Base-by-base conservation (phyloP, 2,329 filamentous ascomycete genomes). In the Ampelomyces quisqualis region DNA sequence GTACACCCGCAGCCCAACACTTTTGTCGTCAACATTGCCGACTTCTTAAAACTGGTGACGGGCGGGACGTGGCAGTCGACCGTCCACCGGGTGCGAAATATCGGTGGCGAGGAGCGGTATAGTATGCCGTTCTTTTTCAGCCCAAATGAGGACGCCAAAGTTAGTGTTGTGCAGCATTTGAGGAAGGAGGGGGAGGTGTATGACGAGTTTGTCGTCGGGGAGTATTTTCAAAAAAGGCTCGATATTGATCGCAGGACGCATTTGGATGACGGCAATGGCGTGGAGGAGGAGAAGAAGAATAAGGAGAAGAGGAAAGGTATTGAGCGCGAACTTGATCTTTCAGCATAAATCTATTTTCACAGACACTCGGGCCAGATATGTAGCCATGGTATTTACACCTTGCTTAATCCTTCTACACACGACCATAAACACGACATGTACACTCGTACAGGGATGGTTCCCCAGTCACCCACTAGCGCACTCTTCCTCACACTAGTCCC, bases 91-190 rank as follows among this genome's bases (percentile, higher is more conserved):
- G 69, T 73, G 11, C 38, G 67, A 7, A 73, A 73, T 43, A 59
- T 57, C 26, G 65, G 64, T 0, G 68, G 69, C 0, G 57, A 60
- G 29, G 62, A 67, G 43, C 51, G 69, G 13, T 72, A 71, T 41
- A 70, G 68, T 21, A 49, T 71, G 41, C 70, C 69, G 6, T 70
- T 72, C 44, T 73, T 72, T 52, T 61, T 67, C 19, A 66, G 59
- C 22, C 65, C 61, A 19, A 59, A 68, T 48, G 63, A 65, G 32
- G 63, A 64, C 45, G 65, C 59, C 6, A 55, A 41, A 38, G 52
- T 69, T 2, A 48, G 55, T 34, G 63, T 67, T 13, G 28, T 69
- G 47, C 43, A 55, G 43, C 41, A 49, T 42, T 59, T 65, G 42
- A 40, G 64, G 19, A 49, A 45, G 30, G 43, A 47, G 18, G 66